Evolutionary conservation across 164 flowering plant genomes (phyloP), one percentile per base, ranked within the genome.

Genomic region (Amborella trichopoda): DNA sequence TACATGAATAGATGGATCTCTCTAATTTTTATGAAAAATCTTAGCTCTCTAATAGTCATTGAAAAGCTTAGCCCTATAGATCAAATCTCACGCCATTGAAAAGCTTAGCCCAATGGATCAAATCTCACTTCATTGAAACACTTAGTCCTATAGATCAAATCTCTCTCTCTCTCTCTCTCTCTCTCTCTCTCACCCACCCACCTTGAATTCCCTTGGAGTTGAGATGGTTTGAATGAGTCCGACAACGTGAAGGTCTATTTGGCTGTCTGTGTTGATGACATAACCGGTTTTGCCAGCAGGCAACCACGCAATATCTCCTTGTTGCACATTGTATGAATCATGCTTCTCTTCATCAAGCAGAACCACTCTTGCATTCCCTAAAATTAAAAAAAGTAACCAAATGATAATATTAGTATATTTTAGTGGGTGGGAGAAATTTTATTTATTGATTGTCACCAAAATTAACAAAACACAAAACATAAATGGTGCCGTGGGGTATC

Each of bases 291-390:
- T 34, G 18, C 68, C 65, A 0, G 68, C 57, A 3, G 25, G 54
- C 18, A 56, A 36, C 27, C 46, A 30, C 9, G 60, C 16, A 17
- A 65, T 26, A 23, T 65, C 61, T 37, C 68, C 68, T 22, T 37
- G 17, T 18, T 43, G 23, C 8, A 65, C 23, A 16, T 60, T 48
- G 42, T 28, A 28, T 6, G 30, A 21, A 24, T 65, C 51, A 38
- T 23, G 58, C 8, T 55, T 44, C 13, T 60, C 41, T 23, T 48
- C 24, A 8, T 19, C 1, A 38, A 60, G 14, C 16, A 59, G 3
- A 26, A 3, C 28, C n/a, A 65, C 22, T 2, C 38, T 24, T n/a
- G 50, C 68, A 2, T 43, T 40, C 8, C 68, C 68, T 64, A 25
- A 22, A 38, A 3, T n/a, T 28, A 39, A 23, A 8, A 3, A 25